phyloP scores from a whole-genome alignment of 352 stramenopile species.

The Pilasporangium apinafurcum region DNA sequence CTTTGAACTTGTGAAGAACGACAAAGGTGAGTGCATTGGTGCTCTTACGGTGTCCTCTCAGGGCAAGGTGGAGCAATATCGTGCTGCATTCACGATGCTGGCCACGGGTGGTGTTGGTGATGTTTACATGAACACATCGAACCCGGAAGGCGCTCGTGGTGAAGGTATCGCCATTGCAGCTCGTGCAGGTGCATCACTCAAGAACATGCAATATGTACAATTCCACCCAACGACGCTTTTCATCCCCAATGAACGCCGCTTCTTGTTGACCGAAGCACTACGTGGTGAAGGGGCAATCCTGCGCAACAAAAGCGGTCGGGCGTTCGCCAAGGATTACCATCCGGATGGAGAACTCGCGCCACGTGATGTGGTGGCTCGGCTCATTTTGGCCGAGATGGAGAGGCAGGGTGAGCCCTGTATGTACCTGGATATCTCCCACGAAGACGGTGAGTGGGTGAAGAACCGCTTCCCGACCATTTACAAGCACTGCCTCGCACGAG shows the following conservation, averaged over 20 bases:
- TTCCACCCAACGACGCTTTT: constrained; percentile 95
- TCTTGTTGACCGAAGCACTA: constrained; percentile 91
- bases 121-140: constrained; percentile 94
- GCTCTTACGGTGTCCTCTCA: constrained; percentile 60
- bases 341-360: constrained; percentile 89
- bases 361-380: constrained; percentile 90
- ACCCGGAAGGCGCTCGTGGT: constrained; percentile 76
- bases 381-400: constrained; percentile 89
- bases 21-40: constrained; percentile 50
- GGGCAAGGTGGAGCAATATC: constrained; percentile 54
- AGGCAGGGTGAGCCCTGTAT: constrained; percentile 81
- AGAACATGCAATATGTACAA: constrained; percentile 96
- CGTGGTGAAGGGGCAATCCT: constrained; percentile 91
- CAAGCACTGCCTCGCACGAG: constrained; percentile 62
- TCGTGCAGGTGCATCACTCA: constrained; percentile 59
- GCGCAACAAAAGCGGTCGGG: constrained; percentile 57
- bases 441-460: constrained; percentile 80
- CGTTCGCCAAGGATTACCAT: constrained; percentile 92
- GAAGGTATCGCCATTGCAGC: constrained; percentile 78
- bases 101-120: constrained; percentile 90
- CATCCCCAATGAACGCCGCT: constrained; percentile 85
- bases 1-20: constrained; percentile 75
- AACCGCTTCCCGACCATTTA: constrained; percentile 86
- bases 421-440: constrained; percentile 91
- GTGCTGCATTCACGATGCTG: constrained; percentile 85